Conservation (phyloP, 306 rosid species). For the Dicorynia guianensis region DNA sequence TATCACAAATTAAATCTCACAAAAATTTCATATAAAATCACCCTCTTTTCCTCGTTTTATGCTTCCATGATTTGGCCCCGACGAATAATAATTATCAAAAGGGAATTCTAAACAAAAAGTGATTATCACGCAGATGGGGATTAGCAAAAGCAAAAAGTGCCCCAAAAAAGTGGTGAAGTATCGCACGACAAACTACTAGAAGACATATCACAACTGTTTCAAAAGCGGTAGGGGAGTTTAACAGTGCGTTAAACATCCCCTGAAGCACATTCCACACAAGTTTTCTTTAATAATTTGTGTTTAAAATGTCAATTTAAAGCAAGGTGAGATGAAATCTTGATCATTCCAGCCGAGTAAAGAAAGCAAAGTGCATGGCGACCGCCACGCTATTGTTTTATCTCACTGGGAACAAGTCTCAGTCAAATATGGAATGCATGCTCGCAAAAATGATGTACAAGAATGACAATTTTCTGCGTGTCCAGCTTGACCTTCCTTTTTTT, state of each 20-base stretch:
- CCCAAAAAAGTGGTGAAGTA: conserved; percentile 34
- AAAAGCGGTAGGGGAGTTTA: conserved; percentile 20
- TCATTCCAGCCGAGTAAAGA: conserved; percentile 1
- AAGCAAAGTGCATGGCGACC: no score
- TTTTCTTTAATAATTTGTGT: conserved; percentile 18
- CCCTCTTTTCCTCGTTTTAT: conserved; percentile 30
- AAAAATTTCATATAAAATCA: no score
- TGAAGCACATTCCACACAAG: not conserved
- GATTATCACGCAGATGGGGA: conserved; percentile 17
- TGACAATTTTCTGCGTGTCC: not conserved
- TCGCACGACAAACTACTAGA: conserved; percentile 24
- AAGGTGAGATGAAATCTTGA: conserved; percentile 20
- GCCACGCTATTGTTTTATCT: not conserved
- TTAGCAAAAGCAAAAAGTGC: conserved; percentile 36
- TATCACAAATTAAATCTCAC: no score
- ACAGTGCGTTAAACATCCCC: conserved; percentile 11
- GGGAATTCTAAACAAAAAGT: not conserved
- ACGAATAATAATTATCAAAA: conserved; percentile 24
- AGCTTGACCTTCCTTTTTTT: not conserved
- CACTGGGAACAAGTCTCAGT: not conserved
- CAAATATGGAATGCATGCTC: conserved; percentile 17
- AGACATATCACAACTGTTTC: conserved; percentile 20
- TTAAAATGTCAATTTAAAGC: conserved; percentile 19
- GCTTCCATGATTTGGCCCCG: conserved; percentile 29
- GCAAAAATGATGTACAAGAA: not conserved